Evolutionary conservation across 2,329 filamentous ascomycete species (phyloP).

Genomic region (Lasiodiplodia citricola): DNA sequence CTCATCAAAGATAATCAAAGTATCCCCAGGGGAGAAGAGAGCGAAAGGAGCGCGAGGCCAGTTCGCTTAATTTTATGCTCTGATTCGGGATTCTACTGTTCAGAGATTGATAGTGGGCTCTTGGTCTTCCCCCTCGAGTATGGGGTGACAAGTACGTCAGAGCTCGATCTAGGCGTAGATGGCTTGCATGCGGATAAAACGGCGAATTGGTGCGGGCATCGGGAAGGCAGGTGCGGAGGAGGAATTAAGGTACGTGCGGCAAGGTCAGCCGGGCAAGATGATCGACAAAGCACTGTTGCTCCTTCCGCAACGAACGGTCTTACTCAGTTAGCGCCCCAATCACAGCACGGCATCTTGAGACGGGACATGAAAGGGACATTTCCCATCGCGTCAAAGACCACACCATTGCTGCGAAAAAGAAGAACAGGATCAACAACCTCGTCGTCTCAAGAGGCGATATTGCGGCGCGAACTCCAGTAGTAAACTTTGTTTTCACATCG

Average conservation of each 20-base stretch:
- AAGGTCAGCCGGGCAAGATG: background rate
- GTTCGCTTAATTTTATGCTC: too few relatives aligned
- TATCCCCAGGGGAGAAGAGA: too few relatives aligned
- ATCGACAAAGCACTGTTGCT: background rate
- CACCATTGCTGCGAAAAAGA: background rate
- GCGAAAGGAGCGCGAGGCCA: too few relatives aligned
- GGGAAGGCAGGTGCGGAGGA: background rate
- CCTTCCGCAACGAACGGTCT: background rate
- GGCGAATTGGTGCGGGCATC: background rate
- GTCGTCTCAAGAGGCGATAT: background rate
- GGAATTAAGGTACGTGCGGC: background rate
- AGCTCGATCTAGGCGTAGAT: background rate
- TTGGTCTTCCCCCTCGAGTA: background rate
- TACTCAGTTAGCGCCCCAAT: background rate
- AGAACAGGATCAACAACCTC: background rate
- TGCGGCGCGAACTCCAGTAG: background rate
- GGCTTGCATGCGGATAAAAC: background rate
- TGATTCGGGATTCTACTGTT: too few relatives aligned
- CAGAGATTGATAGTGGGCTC: background rate
- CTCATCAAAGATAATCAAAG: background rate
- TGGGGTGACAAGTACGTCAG: background rate
- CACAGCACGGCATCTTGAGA: background rate
- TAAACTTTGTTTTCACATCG: background rate
- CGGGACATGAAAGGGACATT: background rate
- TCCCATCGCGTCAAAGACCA: background rate